phyloP scores from a whole-genome alignment of 257 asterid genomes.

The Rehmannia glutinosa region DNA sequence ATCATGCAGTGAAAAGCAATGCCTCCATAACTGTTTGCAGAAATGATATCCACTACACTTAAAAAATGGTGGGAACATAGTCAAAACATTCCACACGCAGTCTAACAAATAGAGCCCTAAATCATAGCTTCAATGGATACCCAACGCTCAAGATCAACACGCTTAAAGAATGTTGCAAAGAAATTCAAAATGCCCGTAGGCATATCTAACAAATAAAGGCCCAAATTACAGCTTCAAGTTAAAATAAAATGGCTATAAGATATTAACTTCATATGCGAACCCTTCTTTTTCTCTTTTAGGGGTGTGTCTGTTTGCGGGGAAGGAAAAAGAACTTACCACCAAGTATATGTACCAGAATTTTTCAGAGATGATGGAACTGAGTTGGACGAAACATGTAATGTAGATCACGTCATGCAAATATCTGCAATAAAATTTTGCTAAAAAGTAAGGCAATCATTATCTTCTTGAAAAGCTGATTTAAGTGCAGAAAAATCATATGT shows the following conservation, averaged over 20 bases:
- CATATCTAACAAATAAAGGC: background rate
- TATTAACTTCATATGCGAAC: background rate
- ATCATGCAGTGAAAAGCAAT: background rate
- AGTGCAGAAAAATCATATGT: background rate
- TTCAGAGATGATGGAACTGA: slow-evolving; percentile 74
- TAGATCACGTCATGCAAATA: slow-evolving; percentile 89
- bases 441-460: background rate
- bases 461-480: background rate
- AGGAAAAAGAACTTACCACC: slow-evolving; percentile 56
- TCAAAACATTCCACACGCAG: no score
- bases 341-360: slow-evolving; percentile 83
- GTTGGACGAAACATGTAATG: slow-evolving; percentile 85
- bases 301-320: background rate
- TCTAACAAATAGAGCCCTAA: no score
- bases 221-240: background rate
- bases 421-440: slow-evolving; percentile 43
- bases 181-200: background rate
- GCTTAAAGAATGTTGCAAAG: background rate
- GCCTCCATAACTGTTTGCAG: background rate
- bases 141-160: background rate
- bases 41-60: background rate
- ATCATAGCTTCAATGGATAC: background rate
- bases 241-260: background rate
- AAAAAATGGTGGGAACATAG: background rate
- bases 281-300: background rate